These are phyloP conservation scores for Clausena lansium DNA, from an alignment of 345 rosid genomes.

Conservation along the genomic window DNA sequence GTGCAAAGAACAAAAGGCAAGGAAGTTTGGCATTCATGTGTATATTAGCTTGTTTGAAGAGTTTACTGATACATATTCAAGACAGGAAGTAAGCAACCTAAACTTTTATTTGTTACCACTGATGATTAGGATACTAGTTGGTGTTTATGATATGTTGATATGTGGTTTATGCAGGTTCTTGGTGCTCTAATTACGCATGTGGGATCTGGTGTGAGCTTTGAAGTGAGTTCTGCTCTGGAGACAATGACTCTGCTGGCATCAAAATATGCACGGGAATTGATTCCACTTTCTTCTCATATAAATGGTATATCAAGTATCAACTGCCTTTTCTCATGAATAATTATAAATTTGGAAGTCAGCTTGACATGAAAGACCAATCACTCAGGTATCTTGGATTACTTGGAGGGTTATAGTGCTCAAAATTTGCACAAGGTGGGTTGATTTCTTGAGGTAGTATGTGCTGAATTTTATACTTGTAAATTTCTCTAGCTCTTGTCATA, in stretches of 20 bases:
- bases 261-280: conserved; percentile 55
- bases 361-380: conserved; percentile 13
- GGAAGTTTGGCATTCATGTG: conserved; percentile 61
- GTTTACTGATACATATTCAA: conserved; percentile 54
- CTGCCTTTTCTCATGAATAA: background rate
- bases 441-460: conserved; percentile 13
- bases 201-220: conserved; percentile 70
- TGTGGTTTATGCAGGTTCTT: conserved; percentile 54
- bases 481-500: conserved; percentile 13
- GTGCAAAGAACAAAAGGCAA: conserved; percentile 77
- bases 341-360: background rate
- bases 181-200: conserved; percentile 81
- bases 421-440: conserved; percentile 64
- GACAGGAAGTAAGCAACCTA: conserved; percentile 64
- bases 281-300: conserved; percentile 74
- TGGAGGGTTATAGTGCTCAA: conserved; percentile 72
- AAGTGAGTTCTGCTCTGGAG: conserved; percentile 75
- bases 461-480: conserved; percentile 3
- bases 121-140: background rate
- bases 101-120: background rate
- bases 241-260: conserved; percentile 56
- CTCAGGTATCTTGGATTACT: conserved; percentile 82
- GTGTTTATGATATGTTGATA: background rate
- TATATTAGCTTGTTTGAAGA: conserved; percentile 65
- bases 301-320: conserved; percentile 45